Base-by-base conservation (phyloP, 352 stramenopile species). In the Globisporangium barbulae region DNA sequence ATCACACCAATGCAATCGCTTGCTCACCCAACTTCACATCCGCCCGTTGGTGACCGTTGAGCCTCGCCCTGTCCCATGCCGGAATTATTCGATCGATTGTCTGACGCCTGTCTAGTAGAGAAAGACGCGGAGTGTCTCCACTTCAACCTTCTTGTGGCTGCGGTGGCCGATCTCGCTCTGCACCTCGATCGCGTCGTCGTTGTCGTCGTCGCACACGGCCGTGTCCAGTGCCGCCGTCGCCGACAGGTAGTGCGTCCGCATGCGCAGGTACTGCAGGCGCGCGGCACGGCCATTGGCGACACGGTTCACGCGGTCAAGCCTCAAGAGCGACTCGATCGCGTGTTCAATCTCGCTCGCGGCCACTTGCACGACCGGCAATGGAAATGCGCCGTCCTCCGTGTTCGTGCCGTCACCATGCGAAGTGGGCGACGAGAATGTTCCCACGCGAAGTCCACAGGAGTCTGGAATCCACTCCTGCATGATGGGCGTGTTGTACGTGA, bases 381-480 rank as follows among this genome's bases (percentile, higher is more conserved):
- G 70, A 8, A 88, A 58, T 39, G 77, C 50, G 35, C 22, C 52
- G 41, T 30, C 52, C 37, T 2, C 33, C 44, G 44, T 17, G 49
- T 13, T 22, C 28, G 28, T 25, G 25, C 58, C 68, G 59, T 68
- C 59, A 5, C 52, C 59, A 50, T 48, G 42, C 12, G 15, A 17
- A 15, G 49, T n/a, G 5, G 65, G 69, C 33, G 75, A 69, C 61
- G 80, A 67, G 54, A 84, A 88, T n/a, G 75, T 69, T 39, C 83
- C 83, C 1, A 88, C 74, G 28, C 80, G 83, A 9, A 90, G 47
- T 0, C 83, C 83, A 50, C 68, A 78, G 21, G 67, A 68, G 62
- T 89, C 76, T 0, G 80, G 77, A 30, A 90, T 73, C 75, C 78
- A 91, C 53, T 91, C 83, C 56, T 85, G 80, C 83, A 90, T 91